Base-by-base conservation (phyloP, 345 rosid genomes). In the Acer yangbiense region DNA sequence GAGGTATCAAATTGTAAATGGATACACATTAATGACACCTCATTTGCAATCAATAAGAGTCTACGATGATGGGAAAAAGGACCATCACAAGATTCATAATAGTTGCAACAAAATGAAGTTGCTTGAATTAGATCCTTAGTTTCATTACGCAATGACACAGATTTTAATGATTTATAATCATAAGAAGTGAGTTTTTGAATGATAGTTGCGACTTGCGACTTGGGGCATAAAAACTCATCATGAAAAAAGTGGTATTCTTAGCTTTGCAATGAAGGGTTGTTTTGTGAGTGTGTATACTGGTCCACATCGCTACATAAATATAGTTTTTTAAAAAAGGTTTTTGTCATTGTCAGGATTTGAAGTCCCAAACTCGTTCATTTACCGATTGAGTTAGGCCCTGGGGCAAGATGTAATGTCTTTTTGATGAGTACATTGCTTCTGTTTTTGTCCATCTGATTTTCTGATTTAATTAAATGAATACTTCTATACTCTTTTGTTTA, bases 341-440 rank as follows among this genome's bases (percentile, higher is more conserved):
- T 29, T 29, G 32, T 2, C 1, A 29, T 29, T 29, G 3, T 2
- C 3, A 29, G 3, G 32, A 29, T 29, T 29, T 3, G 32, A 29
- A 29, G 3, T 3, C 32, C 32, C 3, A 2, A 29, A 29, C 3
- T 29, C 3, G 0, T 29, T 29, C 32, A 29, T 29, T 3, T 29
- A 29, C 0, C 3, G 32, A 29, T 3, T 29, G 32, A 29, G 32
- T 29, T 29, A 29, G 32, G 32, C 0, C 32, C 32, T 3, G 3
- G 3, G 32, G 32, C 32, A 2, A 29, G 39, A 35, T 35, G 6
- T 35, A 4, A 35, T 35, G 39, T 35, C 6, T 20, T 46, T 25
- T 63, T 71, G 72, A 75, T 54, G 60, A 11, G 17, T 29, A 57
- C 73, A 7, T 83, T 77, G 83, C 86, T 80, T 80, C 81, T 58